These are phyloP conservation scores for Penicillium sp. DNA, from an alignment of 2,329 filamentous ascomycete species.

Conservation along the genomic window DNA sequence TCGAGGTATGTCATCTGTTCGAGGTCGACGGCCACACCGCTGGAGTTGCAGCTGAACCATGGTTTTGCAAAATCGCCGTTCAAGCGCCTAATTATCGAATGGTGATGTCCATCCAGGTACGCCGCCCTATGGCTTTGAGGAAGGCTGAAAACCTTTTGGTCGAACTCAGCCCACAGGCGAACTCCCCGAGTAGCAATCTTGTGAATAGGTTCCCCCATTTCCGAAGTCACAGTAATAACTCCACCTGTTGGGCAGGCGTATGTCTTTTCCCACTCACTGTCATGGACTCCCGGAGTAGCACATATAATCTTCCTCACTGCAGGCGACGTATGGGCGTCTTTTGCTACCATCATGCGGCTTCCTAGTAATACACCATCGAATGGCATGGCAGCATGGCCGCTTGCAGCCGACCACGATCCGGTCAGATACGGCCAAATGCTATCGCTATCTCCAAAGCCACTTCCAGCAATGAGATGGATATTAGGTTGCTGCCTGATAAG, in stretches of 20 bases:
- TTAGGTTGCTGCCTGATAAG: slow-evolving; percentile 75
- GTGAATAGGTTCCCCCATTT: slow-evolving; percentile 49
- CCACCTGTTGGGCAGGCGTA: slow-evolving; percentile 87
- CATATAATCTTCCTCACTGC: slow-evolving; percentile 84
- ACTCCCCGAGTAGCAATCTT: slow-evolving; percentile 46
- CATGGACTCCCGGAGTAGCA: slow-evolving; percentile 77
- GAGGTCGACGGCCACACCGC: slow-evolving; percentile 76
- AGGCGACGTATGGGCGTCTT: slow-evolving; percentile 85
- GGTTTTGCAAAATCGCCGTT: slow-evolving; percentile 95
- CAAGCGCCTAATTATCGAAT: slow-evolving; percentile 87
- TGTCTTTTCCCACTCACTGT: slow-evolving; percentile 83
- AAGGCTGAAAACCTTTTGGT: slow-evolving; percentile 30
- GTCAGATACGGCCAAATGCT: slow-evolving; percentile 93
- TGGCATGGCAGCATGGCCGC: slow-evolving; percentile 89
- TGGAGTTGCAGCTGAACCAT: slow-evolving; percentile 85
- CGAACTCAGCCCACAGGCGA: slow-evolving; percentile 44
- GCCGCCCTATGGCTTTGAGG: slow-evolving; percentile 57
- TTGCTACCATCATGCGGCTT: slow-evolving; percentile 92
- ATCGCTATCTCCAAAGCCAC: slow-evolving; percentile 86
- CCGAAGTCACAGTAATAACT: slow-evolving; percentile 81
- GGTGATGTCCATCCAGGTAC: slow-evolving; percentile 80
- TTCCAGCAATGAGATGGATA: slow-evolving; percentile 86
- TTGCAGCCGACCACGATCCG: slow-evolving; percentile 84
- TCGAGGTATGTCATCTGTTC: slow-evolving; percentile 94
- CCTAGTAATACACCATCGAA: slow-evolving; percentile 92